These are phyloP conservation scores for Schoenoplectus triqueter DNA, from an alignment of 202 grass and related monocot species.

Conservation along the genomic window DNA sequence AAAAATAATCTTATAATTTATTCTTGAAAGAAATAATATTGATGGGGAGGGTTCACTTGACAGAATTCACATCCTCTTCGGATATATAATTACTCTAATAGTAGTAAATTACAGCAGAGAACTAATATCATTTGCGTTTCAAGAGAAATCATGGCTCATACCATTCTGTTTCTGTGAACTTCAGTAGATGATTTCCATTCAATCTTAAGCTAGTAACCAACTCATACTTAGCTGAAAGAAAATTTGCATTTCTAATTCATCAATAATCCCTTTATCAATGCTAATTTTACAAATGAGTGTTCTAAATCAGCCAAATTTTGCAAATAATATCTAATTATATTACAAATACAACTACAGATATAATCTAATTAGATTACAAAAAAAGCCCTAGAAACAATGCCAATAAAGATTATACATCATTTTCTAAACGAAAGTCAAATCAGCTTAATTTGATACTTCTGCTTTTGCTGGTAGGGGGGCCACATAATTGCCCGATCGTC, in stretches of 20 bases:
- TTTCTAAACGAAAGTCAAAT: background rate
- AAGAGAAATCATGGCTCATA: too few relatives aligned
- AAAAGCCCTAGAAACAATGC: background rate
- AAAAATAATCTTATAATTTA: too few relatives aligned
- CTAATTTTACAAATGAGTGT: slow-evolving; percentile 7
- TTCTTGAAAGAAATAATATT: too few relatives aligned
- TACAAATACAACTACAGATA: background rate
- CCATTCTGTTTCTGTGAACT: background rate
- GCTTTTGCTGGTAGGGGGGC: background rate
- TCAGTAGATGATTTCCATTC: background rate
- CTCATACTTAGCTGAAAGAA: background rate
- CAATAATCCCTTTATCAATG: background rate
- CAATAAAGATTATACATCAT: background rate
- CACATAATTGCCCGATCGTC: background rate
- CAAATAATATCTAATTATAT: background rate
- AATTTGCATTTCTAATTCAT: background rate
- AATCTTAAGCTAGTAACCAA: background rate
- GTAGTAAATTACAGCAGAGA: too few relatives aligned
- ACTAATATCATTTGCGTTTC: too few relatives aligned
- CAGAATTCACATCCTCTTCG: too few relatives aligned
- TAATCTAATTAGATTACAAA: background rate
- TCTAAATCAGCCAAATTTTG: background rate
- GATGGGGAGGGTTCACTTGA: too few relatives aligned
- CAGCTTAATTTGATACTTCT: background rate
- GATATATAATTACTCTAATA: too few relatives aligned